These are phyloP conservation scores for Rugosomyces carneus DNA, from an alignment of 1,284 basidiomycete species.

Conservation along the genomic window DNA sequence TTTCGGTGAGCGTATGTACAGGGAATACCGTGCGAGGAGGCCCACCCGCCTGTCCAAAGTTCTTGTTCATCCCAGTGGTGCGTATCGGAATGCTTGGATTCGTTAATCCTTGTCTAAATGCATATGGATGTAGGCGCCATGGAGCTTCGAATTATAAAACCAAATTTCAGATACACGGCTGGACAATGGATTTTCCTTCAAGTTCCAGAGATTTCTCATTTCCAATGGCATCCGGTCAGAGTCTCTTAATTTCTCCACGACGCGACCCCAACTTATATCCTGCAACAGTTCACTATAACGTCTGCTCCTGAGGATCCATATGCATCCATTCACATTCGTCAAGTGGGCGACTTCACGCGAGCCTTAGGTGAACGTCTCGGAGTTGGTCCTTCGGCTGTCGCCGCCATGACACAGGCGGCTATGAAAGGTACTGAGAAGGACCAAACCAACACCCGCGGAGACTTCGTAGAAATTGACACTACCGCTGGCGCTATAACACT, in stretches of 20 bases:
- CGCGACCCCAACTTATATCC: constrained; percentile 2
- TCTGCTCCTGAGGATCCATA: constrained; percentile 89
- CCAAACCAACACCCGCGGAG: constrained; percentile 50
- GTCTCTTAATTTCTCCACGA: neutral
- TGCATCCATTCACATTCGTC: constrained; percentile 84
- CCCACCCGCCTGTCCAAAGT: constrained; percentile 76
- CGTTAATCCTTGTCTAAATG: neutral
- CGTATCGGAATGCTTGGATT: constrained; percentile 18
- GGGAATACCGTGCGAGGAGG: constrained; percentile 72
- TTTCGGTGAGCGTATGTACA: constrained; percentile 75
- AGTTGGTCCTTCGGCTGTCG: constrained; percentile 69
- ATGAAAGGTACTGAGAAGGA: constrained; percentile 71
- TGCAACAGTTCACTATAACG: constrained; percentile 79
- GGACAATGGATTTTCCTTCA: constrained; percentile 91
- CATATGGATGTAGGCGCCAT: constrained; percentile 56
- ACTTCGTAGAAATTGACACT: constrained; percentile 74
- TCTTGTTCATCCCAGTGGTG: constrained; percentile 75
- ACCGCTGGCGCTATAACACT: constrained; percentile 40
- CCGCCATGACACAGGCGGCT: constrained; percentile 66
- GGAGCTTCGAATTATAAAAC: constrained; percentile 85
- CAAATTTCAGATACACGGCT: constrained; percentile 82
- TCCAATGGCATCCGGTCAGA: constrained; percentile 86
- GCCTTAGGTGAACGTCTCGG: constrained; percentile 79
- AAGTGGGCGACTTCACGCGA: constrained; percentile 84
- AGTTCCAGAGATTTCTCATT: constrained; percentile 75